Percentiles rank a stretch among this genome's conserved stretches.
Evolutionary conservation across 768 basidiomycete genomes (phyloP).

Genomic region (Leccinum subtestaceum): DNA sequence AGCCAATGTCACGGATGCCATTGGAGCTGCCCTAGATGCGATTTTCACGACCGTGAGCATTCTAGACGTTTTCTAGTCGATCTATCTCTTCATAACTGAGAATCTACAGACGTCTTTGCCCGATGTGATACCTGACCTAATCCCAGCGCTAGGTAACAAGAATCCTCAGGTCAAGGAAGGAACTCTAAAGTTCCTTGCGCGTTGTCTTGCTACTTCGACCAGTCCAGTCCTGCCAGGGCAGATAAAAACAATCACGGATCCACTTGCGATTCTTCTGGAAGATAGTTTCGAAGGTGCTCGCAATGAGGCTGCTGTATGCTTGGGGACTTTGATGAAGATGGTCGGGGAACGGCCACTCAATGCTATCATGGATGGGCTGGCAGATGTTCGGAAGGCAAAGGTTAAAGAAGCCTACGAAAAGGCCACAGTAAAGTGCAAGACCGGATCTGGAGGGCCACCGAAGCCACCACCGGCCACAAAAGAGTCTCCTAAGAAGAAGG

Average conservation of each 20-base stretch:
- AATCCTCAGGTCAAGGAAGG: slow-evolving; percentile 98
- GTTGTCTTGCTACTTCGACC: slow-evolving; percentile 71
- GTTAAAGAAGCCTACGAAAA: slow-evolving; percentile 93
- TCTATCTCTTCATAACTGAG: background rate
- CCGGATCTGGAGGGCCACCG: slow-evolving; percentile 52
- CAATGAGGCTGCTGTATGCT: slow-evolving; percentile 81
- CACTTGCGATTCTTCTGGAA: slow-evolving; percentile 72
- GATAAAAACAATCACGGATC: slow-evolving; percentile 78
- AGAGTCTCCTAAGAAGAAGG: slow-evolving; percentile 38
- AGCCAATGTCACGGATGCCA: slow-evolving; percentile 81
- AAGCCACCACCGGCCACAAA: slow-evolving; percentile 34
- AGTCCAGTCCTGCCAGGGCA: slow-evolving; percentile 69
- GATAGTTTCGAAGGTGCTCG: slow-evolving; percentile 89
- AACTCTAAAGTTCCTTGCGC: slow-evolving; percentile 79
- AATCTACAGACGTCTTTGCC: slow-evolving; percentile 63
- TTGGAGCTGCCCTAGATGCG: slow-evolving; percentile 86
- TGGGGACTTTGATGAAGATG: slow-evolving; percentile 95
- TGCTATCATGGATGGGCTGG: slow-evolving; percentile 78
- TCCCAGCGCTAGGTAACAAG: slow-evolving; percentile 76
- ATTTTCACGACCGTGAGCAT: slow-evolving; percentile 74
- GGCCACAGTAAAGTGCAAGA: slow-evolving; percentile 87
- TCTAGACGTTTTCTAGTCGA: slow-evolving; percentile 4
- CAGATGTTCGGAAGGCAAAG: slow-evolving; percentile 85
- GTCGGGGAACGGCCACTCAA: slow-evolving; percentile 90
- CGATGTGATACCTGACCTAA: slow-evolving; percentile 81